These are phyloP conservation scores for Acephala macrosclerotiorum DNA, from an alignment of 2,329 filamentous ascomycete genomes.

Conservation along the genomic window DNA sequence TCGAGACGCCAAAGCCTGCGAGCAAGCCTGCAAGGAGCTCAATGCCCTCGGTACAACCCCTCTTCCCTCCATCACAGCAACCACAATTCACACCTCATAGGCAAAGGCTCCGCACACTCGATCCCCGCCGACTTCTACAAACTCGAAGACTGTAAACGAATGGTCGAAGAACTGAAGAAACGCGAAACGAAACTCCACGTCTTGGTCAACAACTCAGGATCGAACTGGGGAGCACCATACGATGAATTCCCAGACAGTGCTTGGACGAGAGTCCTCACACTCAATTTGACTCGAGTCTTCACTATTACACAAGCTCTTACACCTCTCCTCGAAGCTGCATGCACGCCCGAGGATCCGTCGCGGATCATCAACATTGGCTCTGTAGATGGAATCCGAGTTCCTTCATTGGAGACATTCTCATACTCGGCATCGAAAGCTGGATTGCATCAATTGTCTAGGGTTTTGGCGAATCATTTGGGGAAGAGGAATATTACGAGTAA, in stretches of 20 bases:
- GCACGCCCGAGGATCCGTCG: constrained; percentile 52
- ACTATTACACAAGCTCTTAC: constrained; percentile 69
- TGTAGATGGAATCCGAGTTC: constrained; percentile 68
- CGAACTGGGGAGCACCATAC: constrained; percentile 68
- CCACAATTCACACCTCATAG: constrained; percentile 27
- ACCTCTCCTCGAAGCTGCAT: constrained; percentile 64
- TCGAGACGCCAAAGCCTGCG: constrained; percentile 66
- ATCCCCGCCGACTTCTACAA: constrained; percentile 69
- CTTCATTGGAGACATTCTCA: constrained; percentile 63
- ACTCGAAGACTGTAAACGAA: constrained; percentile 63
- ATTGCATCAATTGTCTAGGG: constrained; percentile 68
- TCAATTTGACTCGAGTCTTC: constrained; percentile 70
- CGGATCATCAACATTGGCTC: constrained; percentile 71
- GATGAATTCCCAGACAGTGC: constrained; percentile 64
- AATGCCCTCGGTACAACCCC: constrained; percentile 55
- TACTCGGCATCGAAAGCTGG: constrained; percentile 70
- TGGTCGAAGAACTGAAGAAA: constrained; percentile 63
- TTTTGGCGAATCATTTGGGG: constrained; percentile 69
- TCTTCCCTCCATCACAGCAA: background rate
- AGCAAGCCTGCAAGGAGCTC: constrained; percentile 64
- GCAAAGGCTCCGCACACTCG: constrained; percentile 62
- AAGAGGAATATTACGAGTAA: constrained; percentile 69
- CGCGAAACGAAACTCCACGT: constrained; percentile 63
- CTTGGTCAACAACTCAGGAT: constrained; percentile 71
- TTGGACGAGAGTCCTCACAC: constrained; percentile 65